Conservation (phyloP, 2,329 filamentous ascomycete genomes). For the Phoma sp. region DNA sequence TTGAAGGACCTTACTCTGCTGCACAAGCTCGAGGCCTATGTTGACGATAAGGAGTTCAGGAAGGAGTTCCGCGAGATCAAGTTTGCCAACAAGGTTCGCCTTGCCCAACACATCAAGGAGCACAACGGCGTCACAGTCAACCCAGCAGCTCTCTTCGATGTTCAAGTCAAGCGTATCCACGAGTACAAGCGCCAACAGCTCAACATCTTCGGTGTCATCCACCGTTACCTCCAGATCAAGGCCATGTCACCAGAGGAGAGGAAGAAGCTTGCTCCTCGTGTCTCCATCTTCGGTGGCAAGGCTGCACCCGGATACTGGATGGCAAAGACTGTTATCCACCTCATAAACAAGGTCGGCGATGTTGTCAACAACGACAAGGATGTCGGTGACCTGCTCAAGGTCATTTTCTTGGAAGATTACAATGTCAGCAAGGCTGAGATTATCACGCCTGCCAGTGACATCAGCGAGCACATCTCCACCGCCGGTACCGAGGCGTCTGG, state of each 20-base stretch:
- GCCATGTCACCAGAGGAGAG: slow-evolving; percentile 80
- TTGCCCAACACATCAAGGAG: slow-evolving; percentile 89
- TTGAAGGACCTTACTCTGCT: slow-evolving; percentile 88
- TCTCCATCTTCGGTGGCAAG: slow-evolving; percentile 97
- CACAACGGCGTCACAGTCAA: slow-evolving; percentile 83
- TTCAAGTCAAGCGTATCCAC: slow-evolving; percentile 98
- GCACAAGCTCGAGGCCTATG: slow-evolving; percentile 82
- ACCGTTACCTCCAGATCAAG: slow-evolving; percentile 91
- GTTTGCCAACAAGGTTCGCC: slow-evolving; percentile 89
- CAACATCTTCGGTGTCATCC: slow-evolving; percentile 98
- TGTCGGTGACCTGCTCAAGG: slow-evolving; percentile 92
- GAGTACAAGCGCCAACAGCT: slow-evolving; percentile 99
- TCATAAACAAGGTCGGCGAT: slow-evolving; percentile 88
- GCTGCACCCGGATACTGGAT: slow-evolving; percentile 99
- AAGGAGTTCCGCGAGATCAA: slow-evolving; percentile 98
- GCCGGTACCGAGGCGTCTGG: slow-evolving; percentile 89
- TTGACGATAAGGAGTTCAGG: slow-evolving; percentile 87
- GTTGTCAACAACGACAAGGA: slow-evolving; percentile 94
- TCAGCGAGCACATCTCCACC: slow-evolving; percentile 98
- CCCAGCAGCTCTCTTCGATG: slow-evolving; percentile 87
- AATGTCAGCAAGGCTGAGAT: slow-evolving; percentile 99
- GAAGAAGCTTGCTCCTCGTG: slow-evolving; percentile 85
- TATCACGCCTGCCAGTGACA: slow-evolving; percentile 90
- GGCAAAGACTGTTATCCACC: slow-evolving; percentile 98
- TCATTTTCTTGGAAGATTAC: slow-evolving; percentile 97